Conservation (phyloP, 805 yeast species). For the Candida sithepensis region DNA sequence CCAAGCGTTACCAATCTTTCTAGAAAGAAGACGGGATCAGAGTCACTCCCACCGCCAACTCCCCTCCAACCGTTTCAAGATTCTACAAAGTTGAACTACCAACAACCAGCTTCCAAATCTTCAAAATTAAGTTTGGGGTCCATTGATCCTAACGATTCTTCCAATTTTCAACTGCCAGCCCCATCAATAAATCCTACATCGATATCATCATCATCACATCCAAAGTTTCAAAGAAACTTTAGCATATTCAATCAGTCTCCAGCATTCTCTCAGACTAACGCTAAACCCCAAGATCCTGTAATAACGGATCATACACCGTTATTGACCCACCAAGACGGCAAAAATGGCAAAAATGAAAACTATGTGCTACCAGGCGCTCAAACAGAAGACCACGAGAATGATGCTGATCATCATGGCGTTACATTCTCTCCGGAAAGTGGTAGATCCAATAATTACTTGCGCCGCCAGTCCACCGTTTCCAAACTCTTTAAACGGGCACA, state of each 20-base stretch:
- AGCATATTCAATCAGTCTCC: not conserved
- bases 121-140: too few species aligned
- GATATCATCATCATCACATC: too few species aligned
- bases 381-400: not conserved
- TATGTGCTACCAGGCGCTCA: not conserved
- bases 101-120: not conserved
- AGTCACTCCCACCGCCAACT: not conserved
- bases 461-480: conserved; percentile 25
- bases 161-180: not conserved
- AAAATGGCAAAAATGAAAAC: not conserved
- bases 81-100: not conserved
- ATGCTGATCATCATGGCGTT: not conserved
- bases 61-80: not conserved
- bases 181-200: not conserved
- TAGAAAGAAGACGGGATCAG: not conserved
- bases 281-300: not conserved
- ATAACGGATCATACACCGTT: not conserved
- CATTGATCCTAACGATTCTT: not conserved
- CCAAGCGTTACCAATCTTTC: conserved; percentile 10
- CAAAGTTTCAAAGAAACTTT: not conserved
- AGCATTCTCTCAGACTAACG: too few species aligned
- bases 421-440: not conserved
- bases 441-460: conserved; percentile 2
- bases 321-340: not conserved
- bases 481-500: conserved; percentile 17